A percentile compares a stretch with the other conserved stretches of the same genome.
Conservation (phyloP, 192 early-diverging fungal species). For the Linnemannia schmuckeri region DNA sequence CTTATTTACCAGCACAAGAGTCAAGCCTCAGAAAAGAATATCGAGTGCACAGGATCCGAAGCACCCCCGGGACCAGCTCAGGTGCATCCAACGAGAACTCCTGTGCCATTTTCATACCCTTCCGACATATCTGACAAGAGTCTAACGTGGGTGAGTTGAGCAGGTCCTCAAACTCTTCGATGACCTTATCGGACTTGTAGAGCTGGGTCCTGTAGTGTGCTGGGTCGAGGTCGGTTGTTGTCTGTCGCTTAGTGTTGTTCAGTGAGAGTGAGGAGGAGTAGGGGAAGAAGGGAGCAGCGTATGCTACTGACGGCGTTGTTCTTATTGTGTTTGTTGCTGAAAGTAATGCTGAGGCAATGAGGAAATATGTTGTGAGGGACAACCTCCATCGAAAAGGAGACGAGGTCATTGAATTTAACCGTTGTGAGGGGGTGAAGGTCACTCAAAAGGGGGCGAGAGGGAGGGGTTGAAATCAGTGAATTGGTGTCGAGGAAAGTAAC, state of each 20-base stretch:
- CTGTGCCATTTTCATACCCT: conserved; percentile 33
- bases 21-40: conserved; percentile 36
- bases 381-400: not conserved
- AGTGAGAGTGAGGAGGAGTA: not conserved
- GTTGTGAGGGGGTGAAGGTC: not conserved
- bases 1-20: conserved; percentile 36
- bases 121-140: conserved; percentile 51
- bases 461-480: not conserved
- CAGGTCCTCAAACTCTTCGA: conserved; percentile 31
- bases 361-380: not conserved
- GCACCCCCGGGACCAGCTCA: conserved; percentile 34
- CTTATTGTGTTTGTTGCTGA: not conserved
- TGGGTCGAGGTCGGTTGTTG: conserved; percentile 10
- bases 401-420: not conserved
- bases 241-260: not conserved
- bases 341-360: not conserved
- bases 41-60: conserved; percentile 24
- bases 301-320: not conserved
- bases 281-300: not conserved
- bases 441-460: not conserved
- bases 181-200: conserved; percentile 21
- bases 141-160: conserved; percentile 43
- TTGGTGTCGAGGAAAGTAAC: not conserved
- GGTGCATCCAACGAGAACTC: conserved; percentile 37
- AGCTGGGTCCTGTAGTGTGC: conserved; percentile 19